Evolutionary conservation across 495 filamentous ascomycete species (phyloP).

Genomic region (Polyplosphaeria fusca): DNA sequence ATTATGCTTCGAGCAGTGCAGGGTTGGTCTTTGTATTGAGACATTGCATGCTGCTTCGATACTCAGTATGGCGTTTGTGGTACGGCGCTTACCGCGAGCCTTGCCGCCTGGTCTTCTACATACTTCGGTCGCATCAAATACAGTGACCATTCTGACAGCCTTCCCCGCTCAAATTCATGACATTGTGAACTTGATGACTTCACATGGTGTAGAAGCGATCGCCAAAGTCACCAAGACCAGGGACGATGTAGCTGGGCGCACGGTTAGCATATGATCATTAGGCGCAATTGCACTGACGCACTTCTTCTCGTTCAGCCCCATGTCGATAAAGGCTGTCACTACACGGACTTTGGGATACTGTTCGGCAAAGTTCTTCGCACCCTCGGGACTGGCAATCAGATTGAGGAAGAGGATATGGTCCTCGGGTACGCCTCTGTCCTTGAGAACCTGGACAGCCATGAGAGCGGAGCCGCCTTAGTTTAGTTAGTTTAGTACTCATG

Average conservation of each 20-base stretch:
- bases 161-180: too few relatives aligned
- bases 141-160: too few relatives aligned
- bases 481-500: too few relatives aligned
- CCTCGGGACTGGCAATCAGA: constrained; percentile 90
- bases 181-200: too few relatives aligned
- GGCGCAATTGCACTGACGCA: constrained; percentile 46
- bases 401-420: constrained; percentile 95
- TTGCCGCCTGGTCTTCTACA: too few relatives aligned
- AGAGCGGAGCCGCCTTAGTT: constrained; percentile 82
- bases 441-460: constrained; percentile 92
- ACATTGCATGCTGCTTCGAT: too few relatives aligned
- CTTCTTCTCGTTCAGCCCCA: constrained; percentile 96
- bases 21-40: too few relatives aligned
- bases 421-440: constrained; percentile 84
- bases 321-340: constrained; percentile 94
- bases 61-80: too few relatives aligned
- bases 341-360: constrained; percentile 89
- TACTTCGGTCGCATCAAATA: too few relatives aligned
- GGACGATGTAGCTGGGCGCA: constrained; percentile 79
- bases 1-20: too few relatives aligned
- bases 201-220: constrained; percentile 94
- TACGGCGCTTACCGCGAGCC: too few relatives aligned
- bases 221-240: constrained; percentile 93
- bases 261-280: not conserved
- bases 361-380: constrained; percentile 82